phyloP scores from a whole-genome alignment of 805 yeast species.

The Jamesozyma spencerorum region DNA sequence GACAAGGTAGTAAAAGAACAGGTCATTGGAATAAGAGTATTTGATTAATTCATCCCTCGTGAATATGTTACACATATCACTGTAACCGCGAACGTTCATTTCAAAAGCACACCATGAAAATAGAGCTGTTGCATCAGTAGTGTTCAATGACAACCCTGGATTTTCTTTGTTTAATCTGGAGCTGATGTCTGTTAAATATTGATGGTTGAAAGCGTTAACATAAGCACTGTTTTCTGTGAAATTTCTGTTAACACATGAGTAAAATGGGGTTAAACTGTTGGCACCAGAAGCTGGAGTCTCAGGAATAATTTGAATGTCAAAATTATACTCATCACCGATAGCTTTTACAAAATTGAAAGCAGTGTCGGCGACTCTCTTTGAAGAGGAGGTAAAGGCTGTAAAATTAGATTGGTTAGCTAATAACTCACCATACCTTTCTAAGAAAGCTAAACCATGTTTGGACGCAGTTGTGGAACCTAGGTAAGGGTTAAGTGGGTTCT shows the following conservation, averaged over 20 bases:
- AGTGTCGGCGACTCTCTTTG: slow-evolving; percentile 40
- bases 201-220: slow-evolving; percentile 13
- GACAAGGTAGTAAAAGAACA: slow-evolving; percentile 48
- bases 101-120: slow-evolving; percentile 69
- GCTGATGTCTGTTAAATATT: slow-evolving; percentile 45
- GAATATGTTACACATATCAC: too few species aligned
- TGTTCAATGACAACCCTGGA: too few species aligned
- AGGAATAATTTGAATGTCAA: slow-evolving; percentile 31
- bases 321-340: slow-evolving; percentile 17
- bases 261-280: slow-evolving; percentile 40
- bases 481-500: slow-evolving; percentile 29
- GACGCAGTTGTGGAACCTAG: slow-evolving; percentile 39
- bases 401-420: slow-evolving; percentile 31
- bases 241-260: too few species aligned
- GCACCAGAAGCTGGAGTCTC: slow-evolving; percentile 40
- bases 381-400: slow-evolving; percentile 41
- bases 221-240: slow-evolving; percentile 10
- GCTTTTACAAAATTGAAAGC: slow-evolving; percentile 43
- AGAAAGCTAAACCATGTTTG: slow-evolving; percentile 37
- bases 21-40: slow-evolving; percentile 51
- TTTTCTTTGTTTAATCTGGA: too few species aligned
- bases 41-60: slow-evolving; percentile 59
- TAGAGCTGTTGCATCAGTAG: slow-evolving; percentile 42
- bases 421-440: slow-evolving; percentile 36
- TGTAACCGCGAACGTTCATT: slow-evolving; percentile 56